phyloP scores from a whole-genome alignment of 371 early-diverging fungal genomes.

The Mortierella polycephala region DNA sequence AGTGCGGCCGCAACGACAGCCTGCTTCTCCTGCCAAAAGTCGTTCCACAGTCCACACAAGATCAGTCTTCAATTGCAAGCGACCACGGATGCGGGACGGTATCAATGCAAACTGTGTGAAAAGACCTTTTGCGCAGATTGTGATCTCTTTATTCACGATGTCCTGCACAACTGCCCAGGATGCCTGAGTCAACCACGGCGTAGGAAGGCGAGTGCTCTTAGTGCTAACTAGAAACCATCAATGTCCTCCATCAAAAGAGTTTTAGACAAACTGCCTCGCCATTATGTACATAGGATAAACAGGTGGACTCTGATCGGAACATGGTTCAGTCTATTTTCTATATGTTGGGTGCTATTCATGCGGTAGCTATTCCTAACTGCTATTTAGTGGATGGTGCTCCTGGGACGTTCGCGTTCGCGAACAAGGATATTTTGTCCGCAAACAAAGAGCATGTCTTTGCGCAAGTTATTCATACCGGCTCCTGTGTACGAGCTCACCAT shows the following conservation, averaged over 20 bases:
- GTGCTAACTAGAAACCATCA: neutral
- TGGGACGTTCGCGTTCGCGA: conserved; percentile 40
- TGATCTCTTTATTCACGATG: conserved; percentile 93
- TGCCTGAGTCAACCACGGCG: conserved; percentile 62
- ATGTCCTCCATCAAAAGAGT: neutral
- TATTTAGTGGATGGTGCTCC: conserved; percentile 35
- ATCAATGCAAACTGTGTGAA: conserved; percentile 81
- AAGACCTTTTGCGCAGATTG: conserved; percentile 93
- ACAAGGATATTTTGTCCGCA: conserved; percentile 37
- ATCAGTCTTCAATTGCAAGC: conserved; percentile 20
- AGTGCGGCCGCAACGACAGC: conserved; percentile 48
- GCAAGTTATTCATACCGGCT: conserved; percentile 68
- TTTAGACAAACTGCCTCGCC: neutral
- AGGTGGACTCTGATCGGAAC: no score
- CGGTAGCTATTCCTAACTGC: no score
- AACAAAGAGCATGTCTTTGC: conserved; percentile 64
- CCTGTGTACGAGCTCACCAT: conserved; percentile 67
- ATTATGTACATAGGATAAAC: no score
- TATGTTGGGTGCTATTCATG: no score
- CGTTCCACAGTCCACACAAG: conserved; percentile 32
- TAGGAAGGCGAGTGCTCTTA: neutral
- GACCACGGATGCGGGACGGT: conserved; percentile 60
- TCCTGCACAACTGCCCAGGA: conserved; percentile 93
- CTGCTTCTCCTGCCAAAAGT: conserved; percentile 51
- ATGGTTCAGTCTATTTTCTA: no score